phyloP scores from a whole-genome alignment of 306 rosid genomes.

The Pterocarpus santalinus region DNA sequence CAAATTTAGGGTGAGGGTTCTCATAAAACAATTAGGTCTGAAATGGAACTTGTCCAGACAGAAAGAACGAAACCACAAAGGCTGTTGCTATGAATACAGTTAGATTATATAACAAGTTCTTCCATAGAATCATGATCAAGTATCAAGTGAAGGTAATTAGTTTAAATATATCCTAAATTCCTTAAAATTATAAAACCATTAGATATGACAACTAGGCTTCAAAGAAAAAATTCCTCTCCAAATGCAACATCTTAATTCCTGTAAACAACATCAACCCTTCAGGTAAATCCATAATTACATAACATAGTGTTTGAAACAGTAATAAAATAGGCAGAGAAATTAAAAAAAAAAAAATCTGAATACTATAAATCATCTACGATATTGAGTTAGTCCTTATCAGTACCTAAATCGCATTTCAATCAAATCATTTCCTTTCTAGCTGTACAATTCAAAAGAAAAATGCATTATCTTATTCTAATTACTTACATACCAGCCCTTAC shows the following conservation, averaged over 20 bases:
- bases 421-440: not conserved
- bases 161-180: slow-evolving; percentile 2
- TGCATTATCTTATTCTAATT: not conserved
- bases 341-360: not conserved
- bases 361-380: not conserved
- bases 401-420: not conserved
- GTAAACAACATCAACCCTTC: slow-evolving; percentile 40
- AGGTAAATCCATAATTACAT: slow-evolving; percentile 19
- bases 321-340: not conserved
- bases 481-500: slow-evolving; percentile 44
- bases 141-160: slow-evolving; percentile 7
- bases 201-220: not conserved
- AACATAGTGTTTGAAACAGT: not conserved
- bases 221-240: slow-evolving; percentile 27
- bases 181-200: slow-evolving; percentile 9
- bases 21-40: not conserved
- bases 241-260: slow-evolving; percentile 36
- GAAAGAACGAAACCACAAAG: slow-evolving; percentile 9
- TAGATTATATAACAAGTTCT: no score
- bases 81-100: not conserved
- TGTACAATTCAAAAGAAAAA: slow-evolving; percentile 24
- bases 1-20: not conserved
- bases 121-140: slow-evolving; percentile 23
- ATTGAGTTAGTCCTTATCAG: not conserved
- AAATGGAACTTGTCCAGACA: slow-evolving; percentile 9